A percentile compares a stretch with the other conserved stretches of the same genome.
Evolutionary conservation across 768 basidiomycete genomes (phyloP).

Genomic region (Tylopilus plumbeoviolaceoides): DNA sequence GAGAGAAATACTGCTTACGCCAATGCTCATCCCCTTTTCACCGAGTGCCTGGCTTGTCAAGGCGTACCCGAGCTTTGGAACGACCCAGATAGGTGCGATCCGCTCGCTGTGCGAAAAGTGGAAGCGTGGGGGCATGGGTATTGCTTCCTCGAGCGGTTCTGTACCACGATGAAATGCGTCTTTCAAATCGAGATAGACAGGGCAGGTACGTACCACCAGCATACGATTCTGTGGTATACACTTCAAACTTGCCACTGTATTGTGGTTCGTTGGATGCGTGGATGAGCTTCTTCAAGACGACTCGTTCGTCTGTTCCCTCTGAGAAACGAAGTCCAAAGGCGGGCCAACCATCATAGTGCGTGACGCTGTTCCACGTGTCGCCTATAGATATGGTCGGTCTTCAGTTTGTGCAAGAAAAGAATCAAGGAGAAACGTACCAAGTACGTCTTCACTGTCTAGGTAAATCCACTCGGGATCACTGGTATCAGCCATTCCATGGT

Average conservation of each 20-base stretch:
- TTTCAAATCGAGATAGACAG: neutral
- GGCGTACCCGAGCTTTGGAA: slow-evolving; percentile 78
- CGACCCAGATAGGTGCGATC: slow-evolving; percentile 85
- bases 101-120: slow-evolving; percentile 71
- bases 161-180: neutral
- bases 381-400: slow-evolving; percentile 4
- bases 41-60: slow-evolving; percentile 65
- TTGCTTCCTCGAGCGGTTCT: slow-evolving; percentile 14
- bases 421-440: slow-evolving; percentile 16
- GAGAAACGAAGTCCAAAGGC: slow-evolving; percentile 80
- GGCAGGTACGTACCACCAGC: slow-evolving; percentile 11
- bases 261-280: slow-evolving; percentile 41
- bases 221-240: slow-evolving; percentile 34
- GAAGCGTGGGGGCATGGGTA: slow-evolving; percentile 68
- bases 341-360: slow-evolving; percentile 85
- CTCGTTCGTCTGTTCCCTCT: slow-evolving; percentile 49
- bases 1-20: slow-evolving; percentile 46
- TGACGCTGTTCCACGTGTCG: slow-evolving; percentile 25
- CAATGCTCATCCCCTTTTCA: slow-evolving; percentile 62
- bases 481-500: slow-evolving; percentile 93
- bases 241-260: slow-evolving; percentile 59
- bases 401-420: neutral
- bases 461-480: slow-evolving; percentile 69
- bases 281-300: slow-evolving; percentile 52
- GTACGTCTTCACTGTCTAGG: slow-evolving; percentile 51